Conservation (phyloP, 179 eudicot genomes). For the Corrigiola litoralis region DNA sequence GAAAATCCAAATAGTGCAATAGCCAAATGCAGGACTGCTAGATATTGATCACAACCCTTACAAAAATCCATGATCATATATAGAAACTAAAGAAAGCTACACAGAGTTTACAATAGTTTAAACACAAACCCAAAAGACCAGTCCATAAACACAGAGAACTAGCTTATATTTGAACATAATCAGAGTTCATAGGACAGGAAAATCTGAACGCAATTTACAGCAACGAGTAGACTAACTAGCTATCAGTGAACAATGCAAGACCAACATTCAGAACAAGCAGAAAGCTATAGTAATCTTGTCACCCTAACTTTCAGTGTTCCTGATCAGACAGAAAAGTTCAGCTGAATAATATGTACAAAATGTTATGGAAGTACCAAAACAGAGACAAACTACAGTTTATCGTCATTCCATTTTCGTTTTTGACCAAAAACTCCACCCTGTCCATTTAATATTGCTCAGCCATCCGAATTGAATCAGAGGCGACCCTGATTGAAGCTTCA, state of each 20-base stretch:
- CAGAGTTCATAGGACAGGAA: not conserved
- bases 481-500: constrained; percentile 56
- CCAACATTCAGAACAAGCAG: constrained; percentile 3
- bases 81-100: not conserved
- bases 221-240: not conserved
- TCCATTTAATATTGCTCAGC: constrained; percentile 66
- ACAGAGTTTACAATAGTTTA: too few relatives aligned
- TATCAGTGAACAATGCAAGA: not conserved
- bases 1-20: too few relatives aligned
- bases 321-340: not conserved
- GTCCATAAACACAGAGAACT: not conserved
- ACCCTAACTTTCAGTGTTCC: not conserved
- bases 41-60: too few relatives aligned
- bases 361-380: not conserved
- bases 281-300: not conserved
- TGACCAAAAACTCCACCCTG: constrained; percentile 42
- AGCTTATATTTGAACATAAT: not conserved
- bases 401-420: constrained; percentile 16
- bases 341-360: not conserved
- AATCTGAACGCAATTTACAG: constrained; percentile 11
- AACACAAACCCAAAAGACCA: too few relatives aligned
- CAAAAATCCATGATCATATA: not conserved
- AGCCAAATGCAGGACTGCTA: too few relatives aligned
- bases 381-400: not conserved
- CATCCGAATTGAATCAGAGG: constrained; percentile 56